These are phyloP conservation scores for Lepidium campestre DNA, from an alignment of 441 rosid species.

Conservation along the genomic window DNA sequence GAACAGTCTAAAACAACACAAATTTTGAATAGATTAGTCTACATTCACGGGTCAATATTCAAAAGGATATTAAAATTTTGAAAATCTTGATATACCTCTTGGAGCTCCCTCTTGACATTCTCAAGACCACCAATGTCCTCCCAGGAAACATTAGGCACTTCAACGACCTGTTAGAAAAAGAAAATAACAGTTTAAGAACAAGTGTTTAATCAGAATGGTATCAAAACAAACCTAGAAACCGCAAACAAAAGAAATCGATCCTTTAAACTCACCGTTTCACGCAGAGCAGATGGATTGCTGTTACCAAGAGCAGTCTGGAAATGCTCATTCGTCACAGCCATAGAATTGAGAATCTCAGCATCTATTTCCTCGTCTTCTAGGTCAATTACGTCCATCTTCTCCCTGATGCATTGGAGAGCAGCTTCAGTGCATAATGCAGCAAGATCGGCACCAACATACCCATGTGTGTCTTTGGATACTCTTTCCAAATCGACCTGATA, in stretches of 20 bases:
- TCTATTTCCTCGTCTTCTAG: slow-evolving; percentile 49
- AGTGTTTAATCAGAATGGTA: not conserved
- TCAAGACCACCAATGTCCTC: slow-evolving; percentile 60
- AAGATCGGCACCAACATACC: slow-evolving; percentile 55
- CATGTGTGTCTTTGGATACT: slow-evolving; percentile 48
- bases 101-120: slow-evolving; percentile 54
- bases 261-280: slow-evolving; percentile 40
- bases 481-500: slow-evolving; percentile 51
- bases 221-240: not conserved
- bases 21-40: not conserved
- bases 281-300: slow-evolving; percentile 53
- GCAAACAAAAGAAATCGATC: not conserved
- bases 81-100: slow-evolving; percentile 33
- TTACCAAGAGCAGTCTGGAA: slow-evolving; percentile 50
- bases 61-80: not conserved
- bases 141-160: slow-evolving; percentile 57
- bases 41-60: not conserved
- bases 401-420: slow-evolving; percentile 53
- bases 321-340: slow-evolving; percentile 55
- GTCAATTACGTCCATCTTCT: slow-evolving; percentile 54
- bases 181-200: not conserved
- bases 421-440: slow-evolving; percentile 56
- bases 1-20: slow-evolving; percentile 37
- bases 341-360: slow-evolving; percentile 48
- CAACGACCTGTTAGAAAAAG: slow-evolving; percentile 35